phyloP scores from a whole-genome alignment of 352 stramenopile species.

The Phytophthora pistaciae region DNA sequence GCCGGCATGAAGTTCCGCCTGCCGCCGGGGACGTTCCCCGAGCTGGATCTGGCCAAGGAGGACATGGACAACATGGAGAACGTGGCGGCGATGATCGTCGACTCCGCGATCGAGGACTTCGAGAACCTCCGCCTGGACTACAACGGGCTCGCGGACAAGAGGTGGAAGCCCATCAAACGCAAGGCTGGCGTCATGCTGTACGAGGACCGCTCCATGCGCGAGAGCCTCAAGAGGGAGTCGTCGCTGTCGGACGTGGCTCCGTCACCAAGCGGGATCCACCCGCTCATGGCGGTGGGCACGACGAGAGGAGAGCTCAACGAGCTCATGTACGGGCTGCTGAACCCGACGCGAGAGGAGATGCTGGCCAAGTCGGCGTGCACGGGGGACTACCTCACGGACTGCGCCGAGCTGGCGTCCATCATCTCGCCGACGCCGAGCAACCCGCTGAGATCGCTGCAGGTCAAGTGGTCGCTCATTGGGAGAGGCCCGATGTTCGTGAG shows the following conservation, averaged over 20 bases:
- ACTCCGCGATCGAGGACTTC: slow-evolving; percentile 42
- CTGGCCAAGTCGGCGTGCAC: slow-evolving; percentile 44
- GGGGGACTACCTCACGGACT: slow-evolving; percentile 44
- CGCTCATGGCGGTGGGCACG: slow-evolving; percentile 45
- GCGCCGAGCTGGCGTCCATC: slow-evolving; percentile 40
- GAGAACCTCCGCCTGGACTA: slow-evolving; percentile 28
- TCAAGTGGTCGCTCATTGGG: slow-evolving; percentile 54
- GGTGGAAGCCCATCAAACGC: slow-evolving; percentile 48
- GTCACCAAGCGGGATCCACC: slow-evolving; percentile 25
- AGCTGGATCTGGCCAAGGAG: slow-evolving; percentile 47
- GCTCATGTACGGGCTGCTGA: slow-evolving; percentile 48
- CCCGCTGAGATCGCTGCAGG: slow-evolving; percentile 33
- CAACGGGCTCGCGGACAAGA: slow-evolving; percentile 27
- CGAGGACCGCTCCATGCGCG: slow-evolving; percentile 35
- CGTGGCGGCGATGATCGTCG: slow-evolving; percentile 41
- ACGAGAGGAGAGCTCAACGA: slow-evolving; percentile 48
- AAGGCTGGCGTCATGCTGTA: slow-evolving; percentile 43
- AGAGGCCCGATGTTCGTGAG: slow-evolving; percentile 38
- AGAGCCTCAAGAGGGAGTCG: slow-evolving; percentile 18
- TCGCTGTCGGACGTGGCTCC: slow-evolving; percentile 5
- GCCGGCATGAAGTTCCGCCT: slow-evolving; percentile 45
- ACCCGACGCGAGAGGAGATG: slow-evolving; percentile 39
- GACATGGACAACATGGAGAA: slow-evolving; percentile 49
- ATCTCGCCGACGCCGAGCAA: slow-evolving; percentile 36
- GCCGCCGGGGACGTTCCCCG: slow-evolving; percentile 46